These are phyloP conservation scores for Vicia sativa DNA, from an alignment of 306 rosid species.

Conservation along the genomic window DNA sequence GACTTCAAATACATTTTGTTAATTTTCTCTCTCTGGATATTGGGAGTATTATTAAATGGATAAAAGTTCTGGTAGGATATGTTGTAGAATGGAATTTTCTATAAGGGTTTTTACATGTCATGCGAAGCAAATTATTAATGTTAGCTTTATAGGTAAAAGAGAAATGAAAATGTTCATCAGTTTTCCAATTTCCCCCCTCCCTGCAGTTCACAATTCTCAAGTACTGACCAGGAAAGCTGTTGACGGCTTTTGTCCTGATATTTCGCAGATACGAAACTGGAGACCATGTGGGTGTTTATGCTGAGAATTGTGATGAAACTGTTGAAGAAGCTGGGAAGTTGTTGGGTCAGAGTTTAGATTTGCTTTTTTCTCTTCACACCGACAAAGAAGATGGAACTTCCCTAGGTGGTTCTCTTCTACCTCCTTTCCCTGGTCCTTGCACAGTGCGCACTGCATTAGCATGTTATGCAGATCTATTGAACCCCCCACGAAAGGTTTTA, in stretches of 20 bases:
- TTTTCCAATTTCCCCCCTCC: neutral
- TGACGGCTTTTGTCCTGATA: conserved; percentile 34
- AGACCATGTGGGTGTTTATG: conserved; percentile 95
- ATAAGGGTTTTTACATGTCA: neutral
- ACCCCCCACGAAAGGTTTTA: conserved; percentile 84
- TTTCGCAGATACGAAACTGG: conserved; percentile 90
- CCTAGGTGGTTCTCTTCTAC: conserved; percentile 73
- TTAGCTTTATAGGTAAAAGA: neutral
- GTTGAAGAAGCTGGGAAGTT: conserved; percentile 80
- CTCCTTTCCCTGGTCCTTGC: conserved; percentile 94
- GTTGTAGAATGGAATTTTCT: neutral
- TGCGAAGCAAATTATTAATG: neutral
- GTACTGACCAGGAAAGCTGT: neutral
- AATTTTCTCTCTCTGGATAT: neutral
- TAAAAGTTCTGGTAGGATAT: neutral
- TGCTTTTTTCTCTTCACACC: conserved; percentile 73
- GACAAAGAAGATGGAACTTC: conserved; percentile 87
- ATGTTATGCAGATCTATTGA: conserved; percentile 80
- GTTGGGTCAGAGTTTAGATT: conserved; percentile 73
- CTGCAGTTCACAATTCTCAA: neutral
- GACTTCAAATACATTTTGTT: neutral
- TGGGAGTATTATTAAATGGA: neutral
- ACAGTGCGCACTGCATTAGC: conserved; percentile 73
- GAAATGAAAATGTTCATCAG: neutral
- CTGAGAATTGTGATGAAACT: conserved; percentile 74